Conservation (phyloP, 140 eudicot genomes). For the Stevia rebaudiana region DNA sequence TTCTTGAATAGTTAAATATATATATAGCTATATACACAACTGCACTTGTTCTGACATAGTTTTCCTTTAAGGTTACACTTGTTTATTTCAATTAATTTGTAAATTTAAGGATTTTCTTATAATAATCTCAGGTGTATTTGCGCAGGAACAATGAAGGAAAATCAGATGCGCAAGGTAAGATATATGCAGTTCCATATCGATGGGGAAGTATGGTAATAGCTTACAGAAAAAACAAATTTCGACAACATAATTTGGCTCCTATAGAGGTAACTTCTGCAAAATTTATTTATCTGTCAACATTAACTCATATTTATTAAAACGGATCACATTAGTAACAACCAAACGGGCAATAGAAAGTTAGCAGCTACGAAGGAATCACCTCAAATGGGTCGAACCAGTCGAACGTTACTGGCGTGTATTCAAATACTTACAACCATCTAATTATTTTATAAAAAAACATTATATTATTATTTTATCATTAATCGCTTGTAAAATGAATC, state of each 20-base stretch:
- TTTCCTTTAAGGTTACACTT: not conserved
- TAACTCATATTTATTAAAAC: not conserved
- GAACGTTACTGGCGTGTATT: not conserved
- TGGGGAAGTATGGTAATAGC: constrained; percentile 99
- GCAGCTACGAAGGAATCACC: not conserved
- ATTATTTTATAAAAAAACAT: not conserved
- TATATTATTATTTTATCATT: not conserved
- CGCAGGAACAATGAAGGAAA: constrained; percentile 91
- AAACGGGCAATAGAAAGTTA: not conserved
- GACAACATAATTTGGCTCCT: constrained; percentile 69
- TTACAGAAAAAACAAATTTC: constrained; percentile 70
- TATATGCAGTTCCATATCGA: constrained; percentile 90
- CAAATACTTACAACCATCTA: constrained; percentile 1
- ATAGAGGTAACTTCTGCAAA: constrained; percentile 48
- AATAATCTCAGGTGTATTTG: constrained; percentile 78
- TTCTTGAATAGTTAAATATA: not conserved
- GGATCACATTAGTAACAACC: not conserved
- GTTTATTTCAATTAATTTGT: not conserved
- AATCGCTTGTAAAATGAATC: not conserved
- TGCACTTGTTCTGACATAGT: constrained; percentile 4
- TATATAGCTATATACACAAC: constrained; percentile 2
- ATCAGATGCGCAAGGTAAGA: constrained; percentile 59
- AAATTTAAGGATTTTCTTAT: constrained; percentile 31
- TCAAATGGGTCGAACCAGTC: not conserved
- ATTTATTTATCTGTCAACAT: not conserved